Conservation (phyloP, 2,329 filamentous ascomycete genomes). For the Diaporthe capsici region DNA sequence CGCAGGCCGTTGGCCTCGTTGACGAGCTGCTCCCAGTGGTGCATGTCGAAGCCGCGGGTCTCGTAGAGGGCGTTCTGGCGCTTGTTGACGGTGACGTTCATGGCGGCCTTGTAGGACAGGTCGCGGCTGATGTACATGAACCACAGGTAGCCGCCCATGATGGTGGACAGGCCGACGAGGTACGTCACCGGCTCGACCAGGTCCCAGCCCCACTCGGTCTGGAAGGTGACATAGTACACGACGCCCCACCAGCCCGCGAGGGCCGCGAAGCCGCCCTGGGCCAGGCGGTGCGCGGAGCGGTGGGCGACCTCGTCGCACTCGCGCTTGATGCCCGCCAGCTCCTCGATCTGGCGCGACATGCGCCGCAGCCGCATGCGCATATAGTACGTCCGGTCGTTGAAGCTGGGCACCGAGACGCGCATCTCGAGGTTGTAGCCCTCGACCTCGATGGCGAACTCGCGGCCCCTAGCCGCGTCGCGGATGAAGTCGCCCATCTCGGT, state of each 20-base stretch:
- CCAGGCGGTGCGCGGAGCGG: constrained; percentile 81
- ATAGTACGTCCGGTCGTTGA: constrained; percentile 92
- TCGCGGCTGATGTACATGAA: constrained; percentile 94
- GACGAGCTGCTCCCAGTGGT: constrained; percentile 82
- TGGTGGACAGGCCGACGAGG: constrained; percentile 84
- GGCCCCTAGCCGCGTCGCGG: constrained; percentile 85
- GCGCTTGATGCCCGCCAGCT: constrained; percentile 80
- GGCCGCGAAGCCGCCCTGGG: constrained; percentile 82
- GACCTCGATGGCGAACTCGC: constrained; percentile 88
- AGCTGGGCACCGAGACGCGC: constrained; percentile 85
- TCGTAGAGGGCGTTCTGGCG: constrained; percentile 85
- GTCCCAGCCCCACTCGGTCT: constrained; percentile 88
- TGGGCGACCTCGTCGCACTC: constrained; percentile 87
- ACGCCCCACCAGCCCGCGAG: constrained; percentile 85
- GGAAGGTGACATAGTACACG: constrained; percentile 80
- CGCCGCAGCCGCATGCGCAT: constrained; percentile 82
- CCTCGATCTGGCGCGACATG: constrained; percentile 76
- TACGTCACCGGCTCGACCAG: constrained; percentile 93
- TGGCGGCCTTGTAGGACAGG: constrained; percentile 86
- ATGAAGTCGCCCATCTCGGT: constrained; percentile 97
- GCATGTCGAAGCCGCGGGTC: constrained; percentile 80
- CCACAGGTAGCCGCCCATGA: constrained; percentile 94
- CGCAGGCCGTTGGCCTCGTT: constrained; percentile 84
- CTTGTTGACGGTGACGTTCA: constrained; percentile 87
- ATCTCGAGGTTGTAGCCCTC: constrained; percentile 78